phyloP scores from a whole-genome alignment of 106 monocot genomes.

The Dactylorhiza incarnata region DNA sequence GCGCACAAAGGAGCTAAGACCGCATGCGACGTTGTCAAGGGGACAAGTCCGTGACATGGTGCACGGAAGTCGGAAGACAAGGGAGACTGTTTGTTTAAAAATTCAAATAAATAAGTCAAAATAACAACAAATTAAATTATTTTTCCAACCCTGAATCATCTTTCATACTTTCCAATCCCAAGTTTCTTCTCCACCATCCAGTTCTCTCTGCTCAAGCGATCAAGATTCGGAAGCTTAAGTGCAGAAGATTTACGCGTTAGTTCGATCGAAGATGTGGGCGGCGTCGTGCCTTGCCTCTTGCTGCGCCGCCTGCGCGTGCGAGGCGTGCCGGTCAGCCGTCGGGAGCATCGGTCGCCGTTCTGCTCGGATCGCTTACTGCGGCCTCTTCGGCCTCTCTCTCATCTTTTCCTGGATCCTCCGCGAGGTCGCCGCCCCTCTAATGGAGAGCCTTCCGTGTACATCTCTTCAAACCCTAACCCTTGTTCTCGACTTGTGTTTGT shows the following conservation, averaged over 20 bases:
- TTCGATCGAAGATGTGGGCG: slow-evolving; percentile 70
- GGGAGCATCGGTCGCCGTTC: slow-evolving; percentile 92
- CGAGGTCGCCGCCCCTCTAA: slow-evolving; percentile 89
- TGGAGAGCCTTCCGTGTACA: slow-evolving; percentile 85
- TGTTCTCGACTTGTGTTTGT: background rate
- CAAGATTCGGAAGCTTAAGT: too few species aligned
- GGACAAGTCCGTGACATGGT: too few species aligned
- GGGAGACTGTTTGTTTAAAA: too few species aligned
- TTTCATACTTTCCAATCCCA: too few species aligned
- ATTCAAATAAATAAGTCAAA: too few species aligned
- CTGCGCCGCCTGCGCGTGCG: slow-evolving; percentile 99
- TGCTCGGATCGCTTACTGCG: slow-evolving; percentile 97
- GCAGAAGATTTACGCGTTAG: background rate
- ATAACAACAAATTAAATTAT: too few species aligned
- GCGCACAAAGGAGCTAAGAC: too few species aligned
- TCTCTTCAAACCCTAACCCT: too few species aligned
- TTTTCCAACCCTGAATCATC: too few species aligned
- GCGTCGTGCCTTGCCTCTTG: slow-evolving; percentile 96
- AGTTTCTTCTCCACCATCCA: too few species aligned
- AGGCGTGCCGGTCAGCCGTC: slow-evolving; percentile 89
- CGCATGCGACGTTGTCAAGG: too few species aligned
- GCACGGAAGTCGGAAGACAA: too few species aligned
- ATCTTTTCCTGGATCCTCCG: slow-evolving; percentile 90
- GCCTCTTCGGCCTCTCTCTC: slow-evolving; percentile 94
- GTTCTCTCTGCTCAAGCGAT: background rate